Conservation (phyloP, 192 early-diverging fungal species). For the Backusella mclennaniae region DNA sequence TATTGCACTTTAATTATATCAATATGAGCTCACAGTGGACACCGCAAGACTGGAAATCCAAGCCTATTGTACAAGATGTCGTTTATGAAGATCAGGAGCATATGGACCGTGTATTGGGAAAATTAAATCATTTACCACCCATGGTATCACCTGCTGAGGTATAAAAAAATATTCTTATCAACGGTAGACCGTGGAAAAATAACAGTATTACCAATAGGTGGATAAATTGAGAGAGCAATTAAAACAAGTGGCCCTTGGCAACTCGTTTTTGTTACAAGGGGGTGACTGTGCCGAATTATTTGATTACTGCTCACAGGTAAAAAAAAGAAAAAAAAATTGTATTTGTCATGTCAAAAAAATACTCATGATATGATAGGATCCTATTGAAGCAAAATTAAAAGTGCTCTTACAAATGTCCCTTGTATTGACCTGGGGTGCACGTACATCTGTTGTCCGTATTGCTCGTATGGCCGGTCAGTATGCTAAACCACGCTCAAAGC, state of each 20-base stretch:
- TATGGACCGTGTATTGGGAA: constrained; percentile 67
- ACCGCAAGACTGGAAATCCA: constrained; percentile 68
- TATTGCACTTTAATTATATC: no score
- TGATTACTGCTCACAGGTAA: constrained; percentile 93
- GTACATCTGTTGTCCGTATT: constrained; percentile 92
- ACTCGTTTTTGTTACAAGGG: constrained; percentile 94
- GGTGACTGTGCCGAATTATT: constrained; percentile 99
- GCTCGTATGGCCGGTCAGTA: constrained; percentile 99
- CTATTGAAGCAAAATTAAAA: constrained; percentile 95
- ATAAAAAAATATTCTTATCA: background rate
- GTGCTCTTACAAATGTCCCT: constrained; percentile 97
- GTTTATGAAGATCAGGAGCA: constrained; percentile 76
- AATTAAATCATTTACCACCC: constrained; percentile 81
- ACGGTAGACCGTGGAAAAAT: background rate
- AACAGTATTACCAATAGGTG: constrained; percentile 50
- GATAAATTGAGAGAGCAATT: constrained; percentile 80
- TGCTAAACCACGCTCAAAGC: constrained; percentile 94
- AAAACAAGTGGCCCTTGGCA: constrained; percentile 84
- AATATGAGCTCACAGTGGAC: constrained; percentile 47
- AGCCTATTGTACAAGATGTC: constrained; percentile 87
- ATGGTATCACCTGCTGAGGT: constrained; percentile 88
- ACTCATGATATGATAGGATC: constrained; percentile 44
- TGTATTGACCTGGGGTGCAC: constrained; percentile 90
- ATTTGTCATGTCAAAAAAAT: background rate
- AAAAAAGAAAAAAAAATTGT: background rate